phyloP scores from a whole-genome alignment of 345 rosid genomes.

The Eucalyptus pauciflora region DNA sequence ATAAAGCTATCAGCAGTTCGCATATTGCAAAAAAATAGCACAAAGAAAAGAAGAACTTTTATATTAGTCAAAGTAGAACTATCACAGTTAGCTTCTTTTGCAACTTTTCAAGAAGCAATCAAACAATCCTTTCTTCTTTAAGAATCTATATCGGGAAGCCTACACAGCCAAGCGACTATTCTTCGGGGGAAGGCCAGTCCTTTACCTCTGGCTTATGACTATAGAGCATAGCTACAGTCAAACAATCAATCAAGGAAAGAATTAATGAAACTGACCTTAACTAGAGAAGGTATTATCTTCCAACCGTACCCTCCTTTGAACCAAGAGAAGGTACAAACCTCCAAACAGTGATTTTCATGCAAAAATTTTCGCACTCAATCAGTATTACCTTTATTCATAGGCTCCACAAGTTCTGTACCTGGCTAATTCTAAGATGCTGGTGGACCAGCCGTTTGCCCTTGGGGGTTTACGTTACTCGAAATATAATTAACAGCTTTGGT shows the following conservation, averaged over 20 bases:
- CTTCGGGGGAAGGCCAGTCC: neutral
- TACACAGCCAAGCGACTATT: neutral
- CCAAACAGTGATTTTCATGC: neutral
- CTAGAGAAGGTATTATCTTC: neutral
- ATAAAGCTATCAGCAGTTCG: neutral
- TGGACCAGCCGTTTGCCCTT: neutral
- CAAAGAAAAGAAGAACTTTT: neutral
- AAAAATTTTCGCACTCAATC: rapidly evolving
- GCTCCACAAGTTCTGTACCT: neutral
- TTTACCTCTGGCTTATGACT: neutral
- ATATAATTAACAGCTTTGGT: neutral
- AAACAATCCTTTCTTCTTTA: neutral
- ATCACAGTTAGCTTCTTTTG: neutral
- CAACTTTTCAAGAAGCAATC: neutral
- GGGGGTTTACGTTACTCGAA: neutral
- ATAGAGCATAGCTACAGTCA: neutral
- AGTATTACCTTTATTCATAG: neutral
- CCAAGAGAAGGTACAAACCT: neutral
- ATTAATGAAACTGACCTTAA: neutral
- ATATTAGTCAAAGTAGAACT: neutral
- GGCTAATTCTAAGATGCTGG: neutral
- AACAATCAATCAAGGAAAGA: neutral
- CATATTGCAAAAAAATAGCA: neutral
- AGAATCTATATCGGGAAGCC: neutral
- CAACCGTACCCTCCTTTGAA: rapidly evolving